These are phyloP conservation scores for Trametes hirsuta DNA, from an alignment of 1,284 basidiomycete species.

Conservation along the genomic window DNA sequence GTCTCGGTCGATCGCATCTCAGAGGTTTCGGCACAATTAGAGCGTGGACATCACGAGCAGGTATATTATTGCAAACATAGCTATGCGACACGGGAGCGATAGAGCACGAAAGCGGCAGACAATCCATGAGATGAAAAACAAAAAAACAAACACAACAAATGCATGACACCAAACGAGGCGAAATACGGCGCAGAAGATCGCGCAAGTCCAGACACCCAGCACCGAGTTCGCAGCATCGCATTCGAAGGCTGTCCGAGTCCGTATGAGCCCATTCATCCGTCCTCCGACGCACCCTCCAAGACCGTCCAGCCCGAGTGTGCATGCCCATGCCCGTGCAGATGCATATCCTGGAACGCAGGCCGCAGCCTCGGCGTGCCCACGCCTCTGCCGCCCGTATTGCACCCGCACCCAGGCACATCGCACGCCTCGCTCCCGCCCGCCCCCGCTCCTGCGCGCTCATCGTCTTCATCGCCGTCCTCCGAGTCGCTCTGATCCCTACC, in stretches of 20 bases:
- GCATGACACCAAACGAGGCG: neutral
- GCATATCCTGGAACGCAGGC: slow-evolving; percentile 21
- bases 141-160: neutral
- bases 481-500: neutral
- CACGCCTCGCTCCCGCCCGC: neutral
- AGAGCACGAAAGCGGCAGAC: neutral
- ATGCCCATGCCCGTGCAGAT: neutral
- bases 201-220: too few relatives aligned
- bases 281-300: slow-evolving; percentile 19
- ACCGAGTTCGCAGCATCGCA: neutral
- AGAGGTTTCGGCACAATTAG: too few relatives aligned
- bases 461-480: neutral
- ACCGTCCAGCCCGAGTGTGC: slow-evolving; percentile 19
- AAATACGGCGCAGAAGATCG: neutral
- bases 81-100: neutral
- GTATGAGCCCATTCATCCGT: neutral
- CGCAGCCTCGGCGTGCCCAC: slow-evolving; percentile 17
- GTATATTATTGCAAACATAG: neutral
- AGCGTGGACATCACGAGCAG: neutral
- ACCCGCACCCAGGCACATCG: slow-evolving; percentile 21
- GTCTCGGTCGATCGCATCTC: too few relatives aligned
- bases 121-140: neutral
- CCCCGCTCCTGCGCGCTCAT: too few relatives aligned
- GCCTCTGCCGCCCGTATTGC: slow-evolving; percentile 4
- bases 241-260: neutral